Evolutionary conservation across 495 filamentous ascomycete genomes (phyloP).

Genomic region (Tuber calosporum): DNA sequence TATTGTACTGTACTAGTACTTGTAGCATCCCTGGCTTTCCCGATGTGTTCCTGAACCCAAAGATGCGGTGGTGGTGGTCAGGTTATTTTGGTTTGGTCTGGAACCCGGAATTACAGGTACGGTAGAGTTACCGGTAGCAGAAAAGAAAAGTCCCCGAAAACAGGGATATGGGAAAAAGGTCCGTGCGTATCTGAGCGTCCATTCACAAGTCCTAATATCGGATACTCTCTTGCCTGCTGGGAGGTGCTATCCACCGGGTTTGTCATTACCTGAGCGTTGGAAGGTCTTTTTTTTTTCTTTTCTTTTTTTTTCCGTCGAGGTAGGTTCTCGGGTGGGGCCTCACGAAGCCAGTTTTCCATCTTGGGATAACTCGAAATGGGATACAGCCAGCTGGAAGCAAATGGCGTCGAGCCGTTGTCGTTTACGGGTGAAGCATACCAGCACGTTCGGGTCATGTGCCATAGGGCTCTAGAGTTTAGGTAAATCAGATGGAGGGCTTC

Average conservation of each 20-base stretch:
- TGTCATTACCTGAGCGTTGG: background rate
- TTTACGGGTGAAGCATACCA: background rate
- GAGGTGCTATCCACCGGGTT: background rate
- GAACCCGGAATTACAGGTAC: background rate
- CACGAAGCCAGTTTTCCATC: background rate
- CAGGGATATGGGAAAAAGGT: too few species aligned
- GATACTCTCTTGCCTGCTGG: too few species aligned
- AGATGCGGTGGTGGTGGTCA: background rate
- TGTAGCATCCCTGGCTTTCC: background rate
- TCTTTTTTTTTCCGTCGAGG: too few species aligned
- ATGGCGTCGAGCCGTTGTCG: background rate
- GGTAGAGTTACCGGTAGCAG: too few species aligned
- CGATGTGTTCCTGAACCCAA: background rate
- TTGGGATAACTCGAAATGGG: background rate
- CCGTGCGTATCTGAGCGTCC: too few species aligned
- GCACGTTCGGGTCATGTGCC: background rate
- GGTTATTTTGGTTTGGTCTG: background rate
- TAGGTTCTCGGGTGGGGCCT: background rate
- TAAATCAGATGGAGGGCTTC: background rate
- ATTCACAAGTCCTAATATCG: too few species aligned
- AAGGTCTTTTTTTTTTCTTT: too few species aligned
- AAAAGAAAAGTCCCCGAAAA: too few species aligned
- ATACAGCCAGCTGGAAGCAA: background rate
- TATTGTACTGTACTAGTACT: too few species aligned
- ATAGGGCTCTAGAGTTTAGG: background rate